These are phyloP conservation scores for Areca catechu DNA, from an alignment of 176 grass and related monocot species.

Conservation along the genomic window DNA sequence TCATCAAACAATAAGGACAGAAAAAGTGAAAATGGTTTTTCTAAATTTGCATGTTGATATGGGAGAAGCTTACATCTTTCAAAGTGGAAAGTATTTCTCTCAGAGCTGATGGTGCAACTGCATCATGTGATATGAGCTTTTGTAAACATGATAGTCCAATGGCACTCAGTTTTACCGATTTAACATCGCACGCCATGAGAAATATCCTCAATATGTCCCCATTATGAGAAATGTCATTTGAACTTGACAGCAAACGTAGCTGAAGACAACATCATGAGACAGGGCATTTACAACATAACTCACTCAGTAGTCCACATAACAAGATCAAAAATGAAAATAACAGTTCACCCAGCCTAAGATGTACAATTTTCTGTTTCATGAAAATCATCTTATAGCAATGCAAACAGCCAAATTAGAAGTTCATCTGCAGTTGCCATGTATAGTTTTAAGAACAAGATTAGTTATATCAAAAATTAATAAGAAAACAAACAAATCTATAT, in stretches of 20 bases:
- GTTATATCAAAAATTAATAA: no score
- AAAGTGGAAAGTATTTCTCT: constrained; percentile 82
- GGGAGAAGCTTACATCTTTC: constrained; percentile 66
- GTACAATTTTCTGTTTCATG: no score
- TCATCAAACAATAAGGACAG: no score
- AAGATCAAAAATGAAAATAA: background rate
- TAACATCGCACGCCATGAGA: constrained; percentile 91
- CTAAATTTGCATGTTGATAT: constrained; percentile 10
- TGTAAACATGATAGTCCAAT: constrained; percentile 96
- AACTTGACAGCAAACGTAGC: constrained; percentile 74
- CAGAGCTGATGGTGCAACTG: constrained; percentile 70
- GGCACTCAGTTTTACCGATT: constrained; percentile 83
- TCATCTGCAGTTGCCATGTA: no score
- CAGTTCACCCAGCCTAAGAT: background rate
- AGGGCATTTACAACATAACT: no score
- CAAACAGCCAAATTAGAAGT: no score
- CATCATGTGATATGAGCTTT: constrained; percentile 93
- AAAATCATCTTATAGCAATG: no score
- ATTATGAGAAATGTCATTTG: constrained; percentile 87
- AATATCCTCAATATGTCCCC: constrained; percentile 84
- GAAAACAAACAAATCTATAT: no score
- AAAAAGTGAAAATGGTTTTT: no score
- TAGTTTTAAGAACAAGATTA: no score
- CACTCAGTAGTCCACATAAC: no score
- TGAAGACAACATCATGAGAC: constrained; percentile 13